A percentile compares a stretch with the other conserved stretches of the same genome.
These are phyloP conservation scores for Monilinia polystroma DNA, from an alignment of 2,329 filamentous ascomycete genomes.

Conservation along the genomic window DNA sequence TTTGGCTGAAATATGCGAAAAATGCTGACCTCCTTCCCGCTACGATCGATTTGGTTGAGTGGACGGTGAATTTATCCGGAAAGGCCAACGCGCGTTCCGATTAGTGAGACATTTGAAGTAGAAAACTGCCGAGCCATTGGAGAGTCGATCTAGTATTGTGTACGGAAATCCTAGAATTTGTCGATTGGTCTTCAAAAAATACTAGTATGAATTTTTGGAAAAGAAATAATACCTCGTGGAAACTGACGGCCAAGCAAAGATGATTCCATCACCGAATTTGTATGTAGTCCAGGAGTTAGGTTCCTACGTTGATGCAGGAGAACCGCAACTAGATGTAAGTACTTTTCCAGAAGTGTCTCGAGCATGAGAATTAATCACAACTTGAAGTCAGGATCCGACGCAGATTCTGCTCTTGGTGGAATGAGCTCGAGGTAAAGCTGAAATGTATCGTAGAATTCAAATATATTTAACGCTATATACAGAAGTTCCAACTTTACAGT, in stretches of 20 bases:
- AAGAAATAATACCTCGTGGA: constrained; percentile 2
- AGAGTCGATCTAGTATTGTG: background rate
- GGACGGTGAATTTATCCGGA: background rate
- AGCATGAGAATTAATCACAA: background rate
- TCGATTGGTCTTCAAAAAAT: background rate
- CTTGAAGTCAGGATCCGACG: background rate
- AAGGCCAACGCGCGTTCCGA: background rate
- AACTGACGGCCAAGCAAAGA: background rate
- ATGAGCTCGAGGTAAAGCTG: constrained; percentile 10
- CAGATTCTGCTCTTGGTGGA: constrained; percentile 12
- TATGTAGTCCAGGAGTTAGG: constrained; percentile 9
- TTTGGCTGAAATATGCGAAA: background rate
- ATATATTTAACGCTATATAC: background rate
- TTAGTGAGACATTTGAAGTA: background rate
- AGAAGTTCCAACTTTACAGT: constrained; percentile 13
- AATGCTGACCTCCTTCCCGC: background rate
- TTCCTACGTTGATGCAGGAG: constrained; percentile 10
- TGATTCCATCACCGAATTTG: background rate
- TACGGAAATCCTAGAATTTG: background rate
- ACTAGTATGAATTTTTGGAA: background rate
- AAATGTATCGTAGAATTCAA: background rate
- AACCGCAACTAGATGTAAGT: constrained; percentile 12
- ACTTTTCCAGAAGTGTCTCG: too few species aligned
- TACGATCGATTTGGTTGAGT: background rate
- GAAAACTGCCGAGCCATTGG: background rate